Evolutionary conservation across 2,329 filamentous ascomycete genomes (phyloP).

Genomic region (Magnaporthiopsis incrustans): DNA sequence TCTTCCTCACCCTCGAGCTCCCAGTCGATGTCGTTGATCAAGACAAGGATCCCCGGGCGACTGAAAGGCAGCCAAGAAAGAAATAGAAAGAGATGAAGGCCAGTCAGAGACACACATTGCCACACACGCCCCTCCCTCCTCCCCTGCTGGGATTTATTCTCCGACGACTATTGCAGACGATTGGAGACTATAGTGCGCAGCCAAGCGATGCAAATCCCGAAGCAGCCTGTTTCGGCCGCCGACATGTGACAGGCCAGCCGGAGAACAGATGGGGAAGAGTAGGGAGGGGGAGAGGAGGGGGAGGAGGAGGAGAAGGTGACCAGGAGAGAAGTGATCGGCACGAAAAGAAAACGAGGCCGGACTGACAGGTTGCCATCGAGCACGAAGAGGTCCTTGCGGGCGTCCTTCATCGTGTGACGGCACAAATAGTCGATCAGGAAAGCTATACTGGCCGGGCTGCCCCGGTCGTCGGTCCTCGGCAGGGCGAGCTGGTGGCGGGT

Average conservation of each 20-base stretch:
- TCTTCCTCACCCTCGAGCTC: conserved; percentile 91
- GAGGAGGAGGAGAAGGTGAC: conserved; percentile 10
- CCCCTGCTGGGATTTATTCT: no score
- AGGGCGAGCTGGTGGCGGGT: conserved; percentile 64
- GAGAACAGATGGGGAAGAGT: conserved; percentile 6
- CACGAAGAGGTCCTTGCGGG: conserved; percentile 80
- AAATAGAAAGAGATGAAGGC: background rate
- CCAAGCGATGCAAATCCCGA: background rate
- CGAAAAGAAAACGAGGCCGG: conserved; percentile 1
- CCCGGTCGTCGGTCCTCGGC: conserved; percentile 52
- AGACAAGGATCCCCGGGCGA: conserved; percentile 86
- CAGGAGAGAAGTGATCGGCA: conserved; percentile 3
- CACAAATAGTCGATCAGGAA: conserved; percentile 75
- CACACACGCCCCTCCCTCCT: no score
- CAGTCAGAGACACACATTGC: no score
- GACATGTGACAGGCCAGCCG: background rate
- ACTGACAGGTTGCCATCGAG: conserved; percentile 79
- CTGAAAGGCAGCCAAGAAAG: conserved; percentile 35
- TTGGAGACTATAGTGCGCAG: no score
- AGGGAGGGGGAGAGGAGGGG: conserved; percentile 3
- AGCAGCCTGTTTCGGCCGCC: background rate
- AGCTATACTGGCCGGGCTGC: conserved; percentile 58
- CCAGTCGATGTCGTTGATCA: conserved; percentile 98
- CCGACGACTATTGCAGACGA: no score
- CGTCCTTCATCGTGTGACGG: conserved; percentile 75